These are phyloP conservation scores for Fusarium siculi DNA, from an alignment of 2,329 filamentous ascomycete species.

Conservation along the genomic window DNA sequence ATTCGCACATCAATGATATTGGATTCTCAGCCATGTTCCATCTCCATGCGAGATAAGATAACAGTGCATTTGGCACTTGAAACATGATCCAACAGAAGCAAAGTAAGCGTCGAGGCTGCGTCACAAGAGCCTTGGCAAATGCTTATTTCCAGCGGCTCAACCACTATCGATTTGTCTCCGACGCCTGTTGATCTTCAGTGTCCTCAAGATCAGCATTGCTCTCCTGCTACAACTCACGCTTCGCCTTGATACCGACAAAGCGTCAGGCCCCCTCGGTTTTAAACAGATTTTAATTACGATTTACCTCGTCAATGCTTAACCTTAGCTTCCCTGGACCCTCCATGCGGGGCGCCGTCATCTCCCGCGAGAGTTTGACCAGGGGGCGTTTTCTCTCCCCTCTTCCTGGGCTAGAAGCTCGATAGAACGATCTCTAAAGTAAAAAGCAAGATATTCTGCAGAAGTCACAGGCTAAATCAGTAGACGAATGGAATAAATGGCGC, in stretches of 20 bases:
- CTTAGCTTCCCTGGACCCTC: background rate
- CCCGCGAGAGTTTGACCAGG: slow-evolving; percentile 9
- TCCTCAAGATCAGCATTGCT: background rate
- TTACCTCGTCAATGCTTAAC: slow-evolving; percentile 23
- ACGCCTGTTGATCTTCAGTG: background rate
- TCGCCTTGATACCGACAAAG: slow-evolving; percentile 1
- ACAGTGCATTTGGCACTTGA: background rate
- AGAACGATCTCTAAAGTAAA: background rate
- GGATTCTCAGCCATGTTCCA: background rate
- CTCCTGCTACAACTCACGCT: slow-evolving; percentile 10
- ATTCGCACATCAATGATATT: background rate
- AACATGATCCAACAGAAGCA: background rate
- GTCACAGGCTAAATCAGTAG: background rate
- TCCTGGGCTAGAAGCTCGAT: background rate
- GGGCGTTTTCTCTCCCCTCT: background rate
- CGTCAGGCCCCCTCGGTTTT: slow-evolving; percentile 1
- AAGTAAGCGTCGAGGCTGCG: background rate
- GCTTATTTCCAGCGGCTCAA: slow-evolving; percentile 8
- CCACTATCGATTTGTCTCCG: background rate
- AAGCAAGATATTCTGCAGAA: background rate
- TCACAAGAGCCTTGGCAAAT: slow-evolving; percentile 13
- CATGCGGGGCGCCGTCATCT: slow-evolving; percentile 24
- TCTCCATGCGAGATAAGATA: slow-evolving; percentile 1
- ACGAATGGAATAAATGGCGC: slow-evolving; percentile 11
- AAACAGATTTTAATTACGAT: slow-evolving; percentile 20